Evolutionary conservation across 768 basidiomycete genomes (phyloP).

Genomic region (Boletus sp.): DNA sequence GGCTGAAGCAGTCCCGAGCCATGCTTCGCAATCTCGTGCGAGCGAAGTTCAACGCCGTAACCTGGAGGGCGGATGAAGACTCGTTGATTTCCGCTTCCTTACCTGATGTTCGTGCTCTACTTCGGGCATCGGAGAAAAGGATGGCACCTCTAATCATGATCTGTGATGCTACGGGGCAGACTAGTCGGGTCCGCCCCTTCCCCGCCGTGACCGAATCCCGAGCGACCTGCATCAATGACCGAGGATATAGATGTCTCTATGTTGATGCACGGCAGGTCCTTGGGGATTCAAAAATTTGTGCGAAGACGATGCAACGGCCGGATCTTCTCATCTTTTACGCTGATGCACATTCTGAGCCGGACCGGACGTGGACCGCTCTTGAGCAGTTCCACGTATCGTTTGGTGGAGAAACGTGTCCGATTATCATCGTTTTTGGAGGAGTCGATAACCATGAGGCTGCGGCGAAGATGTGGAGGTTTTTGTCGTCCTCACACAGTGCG

Average conservation of each 20-base stretch:
- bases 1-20: conserved; percentile 19
- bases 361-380: conserved; percentile 14
- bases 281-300: not conserved
- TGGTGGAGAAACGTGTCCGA: conserved; percentile 20
- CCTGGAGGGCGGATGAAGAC: conserved; percentile 26
- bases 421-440: conserved; percentile 24
- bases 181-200: not conserved
- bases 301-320: conserved; percentile 5
- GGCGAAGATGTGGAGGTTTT: conserved; percentile 10
- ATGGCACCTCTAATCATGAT: conserved; percentile 13
- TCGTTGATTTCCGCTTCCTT: conserved; percentile 17
- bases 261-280: conserved; percentile 2
- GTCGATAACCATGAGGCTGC: conserved; percentile 16
- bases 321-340: conserved; percentile 27
- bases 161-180: conserved; percentile 14
- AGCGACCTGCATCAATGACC: not conserved
- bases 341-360: conserved; percentile 6
- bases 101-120: conserved; percentile 20
- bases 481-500: conserved; percentile 11
- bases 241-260: conserved; percentile 14
- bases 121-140: conserved; percentile 11
- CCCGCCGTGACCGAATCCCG: conserved; percentile 2
- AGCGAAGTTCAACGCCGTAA: not conserved
- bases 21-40: conserved; percentile 21
- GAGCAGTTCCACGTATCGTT: conserved; percentile 16